Evolutionary conservation across 164 flowering plant genomes (phyloP).

Genomic region (Umbilicus rupestris): DNA sequence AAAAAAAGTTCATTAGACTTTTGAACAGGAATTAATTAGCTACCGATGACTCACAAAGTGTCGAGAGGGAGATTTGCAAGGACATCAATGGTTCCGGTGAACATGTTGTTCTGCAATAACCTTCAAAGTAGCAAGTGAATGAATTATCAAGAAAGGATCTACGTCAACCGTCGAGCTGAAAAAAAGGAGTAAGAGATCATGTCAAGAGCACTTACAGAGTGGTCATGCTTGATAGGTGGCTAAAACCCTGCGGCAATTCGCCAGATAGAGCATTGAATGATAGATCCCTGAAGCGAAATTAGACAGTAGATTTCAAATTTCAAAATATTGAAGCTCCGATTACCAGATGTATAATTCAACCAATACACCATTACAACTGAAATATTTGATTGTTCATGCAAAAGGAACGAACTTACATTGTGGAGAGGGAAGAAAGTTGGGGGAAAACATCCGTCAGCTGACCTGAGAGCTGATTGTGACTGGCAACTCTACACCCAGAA

Average conservation of each 20-base stretch:
- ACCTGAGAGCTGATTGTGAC: conserved; percentile 66
- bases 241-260: conserved; percentile 1
- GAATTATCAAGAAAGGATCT: background rate
- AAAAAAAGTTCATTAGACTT: no score
- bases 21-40: background rate
- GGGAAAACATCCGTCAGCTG: conserved; percentile 43
- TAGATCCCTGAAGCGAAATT: background rate
- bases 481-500: conserved; percentile 40
- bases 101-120: conserved; percentile 82
- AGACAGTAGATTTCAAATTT: background rate
- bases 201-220: conserved; percentile 1
- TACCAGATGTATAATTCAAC: background rate
- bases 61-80: conserved; percentile 75
- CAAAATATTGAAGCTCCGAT: background rate
- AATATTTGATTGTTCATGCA: background rate
- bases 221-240: background rate
- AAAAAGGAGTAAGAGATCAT: background rate
- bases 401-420: conserved; percentile 45
- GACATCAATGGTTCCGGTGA: conserved; percentile 71
- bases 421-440: conserved; percentile 48
- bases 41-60: background rate
- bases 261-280: conserved; percentile 1
- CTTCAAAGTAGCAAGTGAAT: conserved; percentile 25
- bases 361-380: background rate
- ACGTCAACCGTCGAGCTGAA: background rate